Evolutionary conservation across 768 basidiomycete genomes (phyloP), one percentile per base, ranked within the genome.

Genomic region (Tylopilus felleus): DNA sequence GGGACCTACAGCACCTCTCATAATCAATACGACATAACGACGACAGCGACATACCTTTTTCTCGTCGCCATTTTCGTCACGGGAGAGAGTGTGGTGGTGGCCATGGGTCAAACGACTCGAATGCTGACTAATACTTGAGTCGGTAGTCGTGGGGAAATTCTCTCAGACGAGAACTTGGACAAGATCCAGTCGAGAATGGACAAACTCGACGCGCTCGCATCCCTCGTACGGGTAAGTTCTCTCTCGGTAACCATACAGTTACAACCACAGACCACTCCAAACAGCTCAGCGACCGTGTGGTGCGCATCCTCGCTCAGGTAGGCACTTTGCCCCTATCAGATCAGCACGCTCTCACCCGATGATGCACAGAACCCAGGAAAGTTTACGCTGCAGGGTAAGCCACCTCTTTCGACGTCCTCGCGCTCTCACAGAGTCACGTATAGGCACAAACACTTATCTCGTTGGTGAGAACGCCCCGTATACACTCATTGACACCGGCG

Each of bases 401-500:
- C 14, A 21, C 19, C 3, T 43, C 39, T 29, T 8, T 14, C 45
- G 17, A n/a, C 28, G 9, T 38, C 16, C 41, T n/a, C 52, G 5
- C 33, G 5, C 36, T 5, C 13, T 10, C 9, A 31, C 49, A 42
- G 12, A 54, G 16, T n/a, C 17, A 1, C 5, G n/a, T 16, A 8
- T 50, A 90, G 90, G 93, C 19, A 96, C 93, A 3, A 94, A 96
- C 65, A 94, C 93, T 2, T 97, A 96, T 65, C 75, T 97, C 57
- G 61, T 95, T 42, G 92, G 92, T 22, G 71, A 73, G 48, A 72
- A 73, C 25, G 81, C 83, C 53, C 90, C 90, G 8, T 92, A 83
- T 69, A 81, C 84, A 33, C 84, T 96, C 46, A 68, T 96, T 56
- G 93, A 97, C 71, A 86, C 91, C 1, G 93, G 84, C 12, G 86